Base-by-base conservation (phyloP, 2,329 filamentous ascomycete species). In the Lojkania enalia region DNA sequence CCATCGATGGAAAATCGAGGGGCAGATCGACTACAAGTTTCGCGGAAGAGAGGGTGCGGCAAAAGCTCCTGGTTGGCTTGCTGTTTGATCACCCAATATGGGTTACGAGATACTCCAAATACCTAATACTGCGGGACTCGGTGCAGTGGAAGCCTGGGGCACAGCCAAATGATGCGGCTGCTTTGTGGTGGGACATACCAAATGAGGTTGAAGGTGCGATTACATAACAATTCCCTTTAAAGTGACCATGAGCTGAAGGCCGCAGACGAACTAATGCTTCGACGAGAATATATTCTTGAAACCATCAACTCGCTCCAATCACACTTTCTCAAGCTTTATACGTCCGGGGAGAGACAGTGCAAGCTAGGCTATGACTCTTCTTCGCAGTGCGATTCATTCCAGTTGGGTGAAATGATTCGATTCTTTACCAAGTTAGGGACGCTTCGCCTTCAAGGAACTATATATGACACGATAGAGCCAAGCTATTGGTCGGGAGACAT, bases 351-450 rank as follows among this genome's bases (percentile, higher is more conserved):
- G 20, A 67, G 75, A 19, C 87, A 90, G 63, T 90, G 87, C 67
- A 83, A 82, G 57, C 77, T 89, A 0, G 86, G 87, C 40, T 90
- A 90, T 66, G 86, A 88, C 59, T 84, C 82, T 2, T 87, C 83
- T 49, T 70, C 79, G 2, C 82, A 86, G 31, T 90, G 87, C 65
- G 87, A 91, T 70, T 84, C 83, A 2, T 91, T 86, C 60, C 87
- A 91, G 67, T 78, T 91, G 1, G 87, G 87, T 16, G 86, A 90
- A 69, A 88, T 88, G 77, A 70, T 89, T 51, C 83, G 83, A 54
- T 90, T 90, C 67, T 79, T 90, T 25, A 71, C 75, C 12, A 77
- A 77, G 52, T 82, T 82, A 52, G 76, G 79, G 20, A 79, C 88
- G 0, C 60, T 89, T 3, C 79, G 77, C 27, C 69, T 88, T 1